Percentiles rank a stretch among this genome's conserved stretches.
Conservation (phyloP, 1,284 basidiomycete species). For the Cryptococcus hybrid region DNA sequence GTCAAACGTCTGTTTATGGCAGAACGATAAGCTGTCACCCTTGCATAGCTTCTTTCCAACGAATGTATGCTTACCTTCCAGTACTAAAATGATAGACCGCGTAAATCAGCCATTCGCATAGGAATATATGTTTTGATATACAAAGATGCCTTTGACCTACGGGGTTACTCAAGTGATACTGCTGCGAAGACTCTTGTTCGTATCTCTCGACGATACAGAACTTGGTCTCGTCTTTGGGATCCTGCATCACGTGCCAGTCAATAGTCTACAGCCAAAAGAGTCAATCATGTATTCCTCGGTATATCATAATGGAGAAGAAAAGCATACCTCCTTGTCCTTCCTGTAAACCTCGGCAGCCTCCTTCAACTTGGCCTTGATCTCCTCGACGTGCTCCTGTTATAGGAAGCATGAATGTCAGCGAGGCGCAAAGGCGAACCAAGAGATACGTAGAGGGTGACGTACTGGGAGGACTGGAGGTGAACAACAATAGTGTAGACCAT, state of each 20-base stretch:
- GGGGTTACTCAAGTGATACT: conserved; percentile 46
- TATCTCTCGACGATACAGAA: conserved; percentile 51
- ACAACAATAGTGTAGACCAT: conserved; percentile 52
- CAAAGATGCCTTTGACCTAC: conserved; percentile 16
- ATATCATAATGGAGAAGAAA: not conserved
- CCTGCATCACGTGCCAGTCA: conserved; percentile 49
- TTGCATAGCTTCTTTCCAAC: not conserved
- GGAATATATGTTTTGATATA: too few species aligned
- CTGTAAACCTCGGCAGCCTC: conserved; percentile 48
- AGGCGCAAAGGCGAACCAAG: too few species aligned
- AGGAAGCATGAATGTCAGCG: not conserved
- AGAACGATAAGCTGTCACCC: not conserved
- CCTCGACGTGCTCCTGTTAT: conserved; percentile 38
- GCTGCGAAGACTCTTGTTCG: conserved; percentile 44
- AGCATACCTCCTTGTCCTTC: conserved; percentile 42
- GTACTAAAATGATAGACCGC: conserved; percentile 21
- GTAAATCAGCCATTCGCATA: not conserved
- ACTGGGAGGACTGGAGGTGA: conserved; percentile 45
- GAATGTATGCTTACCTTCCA: conserved; percentile 34
- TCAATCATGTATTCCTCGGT: not conserved
- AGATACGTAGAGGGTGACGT: conserved; percentile 6
- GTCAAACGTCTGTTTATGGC: conserved; percentile 37
- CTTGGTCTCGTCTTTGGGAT: conserved; percentile 47
- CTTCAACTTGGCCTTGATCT: conserved; percentile 46
- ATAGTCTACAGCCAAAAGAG: conserved; percentile 22